Evolutionary conservation across 768 basidiomycete genomes (phyloP).

Genomic region (Trametopsis cervina): DNA sequence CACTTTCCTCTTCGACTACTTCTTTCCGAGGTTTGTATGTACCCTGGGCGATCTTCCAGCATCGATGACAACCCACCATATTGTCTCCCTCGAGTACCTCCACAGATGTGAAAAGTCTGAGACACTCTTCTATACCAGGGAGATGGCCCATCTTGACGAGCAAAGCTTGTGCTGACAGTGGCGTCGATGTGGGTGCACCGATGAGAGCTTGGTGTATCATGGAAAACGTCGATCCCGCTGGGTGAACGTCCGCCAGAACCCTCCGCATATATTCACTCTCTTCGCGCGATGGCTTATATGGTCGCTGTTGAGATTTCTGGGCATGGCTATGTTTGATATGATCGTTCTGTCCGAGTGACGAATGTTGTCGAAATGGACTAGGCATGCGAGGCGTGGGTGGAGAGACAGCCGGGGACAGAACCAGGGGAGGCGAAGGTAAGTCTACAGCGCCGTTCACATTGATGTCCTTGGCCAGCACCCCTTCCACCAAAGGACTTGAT

Average conservation of each 20-base stretch:
- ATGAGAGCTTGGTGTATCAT: slow-evolving; percentile 34
- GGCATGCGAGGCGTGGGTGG: neutral
- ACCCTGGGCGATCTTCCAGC: slow-evolving; percentile 89
- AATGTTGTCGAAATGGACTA: neutral
- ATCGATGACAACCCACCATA: slow-evolving; percentile 86
- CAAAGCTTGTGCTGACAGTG: slow-evolving; percentile 27
- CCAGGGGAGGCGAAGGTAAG: neutral
- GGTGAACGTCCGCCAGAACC: slow-evolving; percentile 58
- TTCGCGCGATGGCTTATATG: slow-evolving; percentile 46
- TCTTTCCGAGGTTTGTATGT: slow-evolving; percentile 32
- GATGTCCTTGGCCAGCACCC: neutral
- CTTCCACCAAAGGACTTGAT: neutral
- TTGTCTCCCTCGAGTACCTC: slow-evolving; percentile 93
- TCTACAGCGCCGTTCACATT: neutral
- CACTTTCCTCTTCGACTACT: slow-evolving; percentile 3
- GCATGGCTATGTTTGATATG: neutral
- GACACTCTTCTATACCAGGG: slow-evolving; percentile 67
- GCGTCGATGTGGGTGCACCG: slow-evolving; percentile 21
- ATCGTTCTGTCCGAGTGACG: neutral
- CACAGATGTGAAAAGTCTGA: slow-evolving; percentile 87
- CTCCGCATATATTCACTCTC: slow-evolving; percentile 63
- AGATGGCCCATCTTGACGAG: slow-evolving; percentile 43
- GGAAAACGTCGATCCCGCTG: slow-evolving; percentile 39
- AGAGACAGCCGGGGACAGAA: neutral
- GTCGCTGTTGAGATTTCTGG: slow-evolving; percentile 30